Evolutionary conservation across 305 asterid genomes (phyloP).

Genomic region (Lippia alba): DNA sequence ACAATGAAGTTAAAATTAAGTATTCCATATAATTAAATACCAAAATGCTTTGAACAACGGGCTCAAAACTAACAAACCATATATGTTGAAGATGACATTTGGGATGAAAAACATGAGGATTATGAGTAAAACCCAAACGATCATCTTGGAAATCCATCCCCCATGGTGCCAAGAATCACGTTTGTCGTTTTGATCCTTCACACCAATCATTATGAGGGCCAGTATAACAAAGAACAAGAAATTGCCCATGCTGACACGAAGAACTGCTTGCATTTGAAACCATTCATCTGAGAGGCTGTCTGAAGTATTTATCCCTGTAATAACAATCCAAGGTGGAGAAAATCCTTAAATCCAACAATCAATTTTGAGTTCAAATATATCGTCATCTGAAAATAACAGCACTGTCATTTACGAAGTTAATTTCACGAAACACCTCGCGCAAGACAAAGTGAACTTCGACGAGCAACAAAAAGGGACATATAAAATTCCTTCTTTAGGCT

Average conservation of each 20-base stretch:
- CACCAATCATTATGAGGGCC: slow-evolving; percentile 83
- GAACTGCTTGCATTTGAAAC: slow-evolving; percentile 89
- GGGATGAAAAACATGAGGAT: slow-evolving; percentile 93
- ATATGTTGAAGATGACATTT: slow-evolving; percentile 57
- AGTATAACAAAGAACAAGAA: slow-evolving; percentile 83
- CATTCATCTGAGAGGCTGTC: slow-evolving; percentile 72
- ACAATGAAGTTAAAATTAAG: slow-evolving; percentile 18
- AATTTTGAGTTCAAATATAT: slow-evolving; percentile 1
- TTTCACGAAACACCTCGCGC: neutral
- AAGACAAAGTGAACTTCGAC: too few species aligned
- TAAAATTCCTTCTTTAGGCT: neutral
- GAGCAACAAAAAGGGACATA: neutral
- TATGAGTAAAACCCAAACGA: slow-evolving; percentile 77
- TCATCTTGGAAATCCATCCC: slow-evolving; percentile 81
- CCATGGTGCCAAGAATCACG: slow-evolving; percentile 92
- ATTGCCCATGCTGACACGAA: slow-evolving; percentile 95
- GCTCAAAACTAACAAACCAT: slow-evolving; percentile 67
- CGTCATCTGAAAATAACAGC: neutral
- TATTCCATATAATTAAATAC: neutral
- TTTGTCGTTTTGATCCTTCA: slow-evolving; percentile 88
- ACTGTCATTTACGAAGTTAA: neutral
- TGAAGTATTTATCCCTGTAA: slow-evolving; percentile 83
- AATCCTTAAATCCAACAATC: neutral
- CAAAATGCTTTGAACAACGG: neutral
- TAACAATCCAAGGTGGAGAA: slow-evolving; percentile 31